phyloP scores from a whole-genome alignment of 2,329 filamentous ascomycete species.

The Paecilomyces sp. region DNA sequence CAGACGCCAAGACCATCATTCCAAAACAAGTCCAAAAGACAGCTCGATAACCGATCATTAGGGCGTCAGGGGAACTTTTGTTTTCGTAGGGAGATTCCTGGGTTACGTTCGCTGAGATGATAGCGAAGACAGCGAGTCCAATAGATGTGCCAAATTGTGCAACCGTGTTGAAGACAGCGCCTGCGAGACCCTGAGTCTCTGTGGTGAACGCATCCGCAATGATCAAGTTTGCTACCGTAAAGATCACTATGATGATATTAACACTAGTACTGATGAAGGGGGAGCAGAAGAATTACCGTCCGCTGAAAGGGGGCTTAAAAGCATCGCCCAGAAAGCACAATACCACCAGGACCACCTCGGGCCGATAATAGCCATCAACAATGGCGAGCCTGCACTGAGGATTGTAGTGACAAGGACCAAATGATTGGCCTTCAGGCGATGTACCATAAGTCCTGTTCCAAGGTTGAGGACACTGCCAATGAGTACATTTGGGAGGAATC shows the following conservation, averaged over 20 bases:
- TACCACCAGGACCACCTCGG: constrained; percentile 43
- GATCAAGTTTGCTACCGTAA: constrained; percentile 50
- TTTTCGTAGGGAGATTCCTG: constrained; percentile 14
- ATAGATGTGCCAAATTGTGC: constrained; percentile 50
- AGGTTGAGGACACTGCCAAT: constrained; percentile 33
- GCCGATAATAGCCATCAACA: constrained; percentile 42
- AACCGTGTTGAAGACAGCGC: constrained; percentile 55
- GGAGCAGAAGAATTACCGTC: constrained; percentile 23
- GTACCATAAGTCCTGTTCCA: constrained; percentile 40
- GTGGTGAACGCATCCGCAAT: constrained; percentile 49
- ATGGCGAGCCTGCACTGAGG: constrained; percentile 29
- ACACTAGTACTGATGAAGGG: background rate
- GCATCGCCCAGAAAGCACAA: constrained; percentile 36
- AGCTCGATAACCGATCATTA: constrained; percentile 45
- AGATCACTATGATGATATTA: constrained; percentile 33
- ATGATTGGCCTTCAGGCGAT: constrained; percentile 37
- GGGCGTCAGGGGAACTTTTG: too few species aligned
- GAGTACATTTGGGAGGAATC: constrained; percentile 38
- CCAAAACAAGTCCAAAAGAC: constrained; percentile 50
- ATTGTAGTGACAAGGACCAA: constrained; percentile 31
- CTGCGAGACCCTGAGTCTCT: constrained; percentile 53
- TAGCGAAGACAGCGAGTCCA: constrained; percentile 45
- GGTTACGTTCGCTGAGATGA: constrained; percentile 35
- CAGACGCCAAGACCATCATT: constrained; percentile 31
- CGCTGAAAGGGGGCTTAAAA: constrained; percentile 36